phyloP scores from a whole-genome alignment of 495 filamentous ascomycete species.

The Beverwykella pulmonaria region DNA sequence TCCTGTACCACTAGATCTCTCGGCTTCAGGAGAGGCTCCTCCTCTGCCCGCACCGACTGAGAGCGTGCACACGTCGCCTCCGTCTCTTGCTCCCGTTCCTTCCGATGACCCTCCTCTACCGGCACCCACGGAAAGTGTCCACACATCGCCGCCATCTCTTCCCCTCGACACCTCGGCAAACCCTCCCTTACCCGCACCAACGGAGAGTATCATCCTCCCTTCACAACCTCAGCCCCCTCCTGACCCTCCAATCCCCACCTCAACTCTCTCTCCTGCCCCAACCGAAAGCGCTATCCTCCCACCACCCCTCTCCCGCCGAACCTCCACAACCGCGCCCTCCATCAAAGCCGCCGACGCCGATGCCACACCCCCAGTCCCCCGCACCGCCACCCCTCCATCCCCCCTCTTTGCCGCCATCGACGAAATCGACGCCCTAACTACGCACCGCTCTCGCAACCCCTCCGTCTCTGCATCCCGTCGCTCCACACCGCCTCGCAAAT shows the following conservation, averaged over 20 bases:
- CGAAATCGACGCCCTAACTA: slow-evolving; percentile 28
- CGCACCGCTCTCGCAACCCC: slow-evolving; percentile 13
- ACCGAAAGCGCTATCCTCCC: background rate
- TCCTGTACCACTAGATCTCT: slow-evolving; percentile 14
- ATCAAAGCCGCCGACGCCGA: background rate
- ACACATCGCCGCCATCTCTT: background rate
- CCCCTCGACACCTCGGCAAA: too few species aligned
- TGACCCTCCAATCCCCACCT: slow-evolving; percentile 4
- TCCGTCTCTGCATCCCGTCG: slow-evolving; percentile 16
- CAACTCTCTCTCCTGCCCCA: background rate
- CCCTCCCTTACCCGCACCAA: too few species aligned
- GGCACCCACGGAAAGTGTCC: background rate
- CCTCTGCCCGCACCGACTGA: slow-evolving; percentile 13
- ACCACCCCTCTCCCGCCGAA: background rate
- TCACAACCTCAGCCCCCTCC: background rate
- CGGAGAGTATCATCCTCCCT: background rate
- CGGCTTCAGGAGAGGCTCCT: background rate
- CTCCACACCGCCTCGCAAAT: slow-evolving; percentile 12
- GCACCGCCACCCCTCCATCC: slow-evolving; percentile 25
- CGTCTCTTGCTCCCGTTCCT: too few species aligned
- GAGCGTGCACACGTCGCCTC: background rate
- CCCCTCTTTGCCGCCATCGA: slow-evolving; percentile 36
- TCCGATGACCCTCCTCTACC: too few species aligned
- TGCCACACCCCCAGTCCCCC: slow-evolving; percentile 17
- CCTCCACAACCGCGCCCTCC: background rate